Conservation (phyloP, 2,329 filamentous ascomycete species). For the Neobulgaria alba region DNA sequence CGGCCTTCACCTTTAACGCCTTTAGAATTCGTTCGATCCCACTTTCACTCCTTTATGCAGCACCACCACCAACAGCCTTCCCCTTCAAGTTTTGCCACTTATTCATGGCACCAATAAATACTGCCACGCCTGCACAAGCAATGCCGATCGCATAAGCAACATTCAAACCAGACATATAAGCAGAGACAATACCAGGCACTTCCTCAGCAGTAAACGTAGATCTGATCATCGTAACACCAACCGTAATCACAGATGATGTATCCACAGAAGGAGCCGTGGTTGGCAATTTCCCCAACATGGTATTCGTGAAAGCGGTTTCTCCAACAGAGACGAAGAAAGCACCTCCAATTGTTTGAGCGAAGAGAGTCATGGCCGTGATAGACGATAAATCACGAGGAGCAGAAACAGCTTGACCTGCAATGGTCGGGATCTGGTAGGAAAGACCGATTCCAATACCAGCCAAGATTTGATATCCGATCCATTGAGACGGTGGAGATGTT, state of each 20-base stretch:
- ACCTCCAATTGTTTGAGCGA: constrained; percentile 43
- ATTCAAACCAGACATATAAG: constrained; percentile 57
- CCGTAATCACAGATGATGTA: constrained; percentile 31
- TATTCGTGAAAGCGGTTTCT: constrained; percentile 40
- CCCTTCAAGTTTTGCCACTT: constrained; percentile 31
- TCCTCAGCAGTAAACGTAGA: constrained; percentile 38
- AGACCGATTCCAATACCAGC: constrained; percentile 47
- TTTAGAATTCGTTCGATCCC: too few species aligned
- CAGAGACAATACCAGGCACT: constrained; percentile 44
- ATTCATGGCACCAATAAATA: constrained; percentile 29
- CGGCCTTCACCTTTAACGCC: too few species aligned
- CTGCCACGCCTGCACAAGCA: constrained; percentile 37
- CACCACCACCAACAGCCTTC: constrained; percentile 18
- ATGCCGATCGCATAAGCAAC: constrained; percentile 51
- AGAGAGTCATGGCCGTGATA: constrained; percentile 37
- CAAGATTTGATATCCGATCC: constrained; percentile 52
- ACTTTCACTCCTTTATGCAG: constrained; percentile 12
- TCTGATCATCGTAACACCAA: constrained; percentile 49
- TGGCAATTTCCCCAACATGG: constrained; percentile 32
- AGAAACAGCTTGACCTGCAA: constrained; percentile 31
- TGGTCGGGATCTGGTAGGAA: constrained; percentile 39
- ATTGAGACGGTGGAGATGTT: constrained; percentile 37
- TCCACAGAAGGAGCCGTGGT: constrained; percentile 31
- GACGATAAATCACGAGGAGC: constrained; percentile 36
- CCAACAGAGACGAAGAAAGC: constrained; percentile 41